Evolutionary conservation across 2,329 filamentous ascomycete genomes (phyloP).

Genomic region (Cladosporium cucumerinum): DNA sequence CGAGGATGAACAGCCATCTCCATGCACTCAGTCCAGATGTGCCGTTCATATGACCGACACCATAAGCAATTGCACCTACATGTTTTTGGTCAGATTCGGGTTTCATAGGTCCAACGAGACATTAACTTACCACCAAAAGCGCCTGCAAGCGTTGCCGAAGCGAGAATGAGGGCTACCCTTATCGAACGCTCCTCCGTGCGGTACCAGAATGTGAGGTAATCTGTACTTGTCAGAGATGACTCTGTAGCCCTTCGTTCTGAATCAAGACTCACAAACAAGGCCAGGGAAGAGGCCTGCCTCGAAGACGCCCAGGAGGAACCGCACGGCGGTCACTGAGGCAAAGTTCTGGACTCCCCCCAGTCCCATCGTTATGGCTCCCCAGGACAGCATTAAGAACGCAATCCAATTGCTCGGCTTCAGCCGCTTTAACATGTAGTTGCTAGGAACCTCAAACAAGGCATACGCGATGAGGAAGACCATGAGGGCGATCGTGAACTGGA

Average conservation of each 20-base stretch:
- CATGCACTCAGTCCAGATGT: constrained; percentile 59
- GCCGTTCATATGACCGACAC: constrained; percentile 54
- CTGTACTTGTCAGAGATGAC: neutral
- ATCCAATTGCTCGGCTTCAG: constrained; percentile 42
- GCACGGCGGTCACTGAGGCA: constrained; percentile 43
- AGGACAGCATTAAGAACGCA: constrained; percentile 31
- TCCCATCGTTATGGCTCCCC: constrained; percentile 32
- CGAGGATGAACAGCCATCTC: constrained; percentile 67
- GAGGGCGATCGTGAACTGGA: constrained; percentile 52
- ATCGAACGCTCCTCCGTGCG: constrained; percentile 32
- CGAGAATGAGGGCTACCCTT: constrained; percentile 32
- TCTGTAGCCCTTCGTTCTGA: too few relatives aligned
- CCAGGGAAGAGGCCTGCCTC: constrained; percentile 59
- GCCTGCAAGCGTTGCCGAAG: constrained; percentile 33
- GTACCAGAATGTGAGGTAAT: constrained; percentile 32
- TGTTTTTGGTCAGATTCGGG: neutral
- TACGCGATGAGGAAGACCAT: constrained; percentile 58
- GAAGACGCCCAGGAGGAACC: constrained; percentile 43
- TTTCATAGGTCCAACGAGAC: too few relatives aligned
- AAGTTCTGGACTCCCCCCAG: constrained; percentile 46
- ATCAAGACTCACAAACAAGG: constrained; percentile 33
- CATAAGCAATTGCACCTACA: constrained; percentile 35
- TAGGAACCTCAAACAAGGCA: constrained; percentile 44
- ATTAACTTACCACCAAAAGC: constrained; percentile 31
- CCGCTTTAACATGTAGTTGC: constrained; percentile 42